Conservation (phyloP, 805 yeast genomes). For the Starmerella lactis-condensi region DNA sequence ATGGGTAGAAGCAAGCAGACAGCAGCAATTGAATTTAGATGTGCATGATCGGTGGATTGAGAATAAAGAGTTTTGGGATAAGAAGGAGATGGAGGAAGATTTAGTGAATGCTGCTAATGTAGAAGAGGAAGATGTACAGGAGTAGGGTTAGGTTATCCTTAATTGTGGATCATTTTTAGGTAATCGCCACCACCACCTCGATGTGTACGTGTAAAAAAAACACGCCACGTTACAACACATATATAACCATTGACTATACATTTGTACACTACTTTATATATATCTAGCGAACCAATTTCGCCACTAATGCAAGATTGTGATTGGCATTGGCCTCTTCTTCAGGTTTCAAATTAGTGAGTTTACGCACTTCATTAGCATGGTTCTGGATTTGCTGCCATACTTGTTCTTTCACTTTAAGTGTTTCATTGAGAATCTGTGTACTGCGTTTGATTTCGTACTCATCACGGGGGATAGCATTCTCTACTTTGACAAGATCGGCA, state of each 20-base stretch:
- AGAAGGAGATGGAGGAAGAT: slow-evolving; percentile 27
- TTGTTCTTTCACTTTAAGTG: slow-evolving; percentile 34
- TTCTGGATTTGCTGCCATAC: slow-evolving; percentile 28
- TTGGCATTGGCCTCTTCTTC: slow-evolving; percentile 16
- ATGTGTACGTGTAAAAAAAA: background rate
- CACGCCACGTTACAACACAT: background rate
- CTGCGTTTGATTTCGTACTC: slow-evolving; percentile 43
- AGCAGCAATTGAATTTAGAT: slow-evolving; percentile 48
- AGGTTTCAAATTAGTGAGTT: slow-evolving; percentile 10
- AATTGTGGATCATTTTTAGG: too few species aligned
- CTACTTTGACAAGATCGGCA: slow-evolving; percentile 30
- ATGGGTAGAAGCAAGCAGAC: slow-evolving; percentile 92
- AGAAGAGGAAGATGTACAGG: slow-evolving; percentile 1
- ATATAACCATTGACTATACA: background rate
- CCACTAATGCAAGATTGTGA: slow-evolving; percentile 11
- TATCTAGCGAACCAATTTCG: too few species aligned
- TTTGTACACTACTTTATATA: background rate
- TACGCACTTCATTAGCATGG: slow-evolving; percentile 15
- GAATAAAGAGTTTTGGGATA: slow-evolving; percentile 58
- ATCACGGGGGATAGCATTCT: slow-evolving; percentile 29
- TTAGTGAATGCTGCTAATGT: slow-evolving; percentile 12
- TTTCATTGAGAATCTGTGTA: slow-evolving; percentile 34
- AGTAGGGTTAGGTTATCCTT: too few species aligned
- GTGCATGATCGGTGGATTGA: slow-evolving; percentile 94
- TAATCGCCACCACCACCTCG: too few species aligned